phyloP scores from a whole-genome alignment of 768 basidiomycete species.

The Goffeauzyma gilvescens region DNA sequence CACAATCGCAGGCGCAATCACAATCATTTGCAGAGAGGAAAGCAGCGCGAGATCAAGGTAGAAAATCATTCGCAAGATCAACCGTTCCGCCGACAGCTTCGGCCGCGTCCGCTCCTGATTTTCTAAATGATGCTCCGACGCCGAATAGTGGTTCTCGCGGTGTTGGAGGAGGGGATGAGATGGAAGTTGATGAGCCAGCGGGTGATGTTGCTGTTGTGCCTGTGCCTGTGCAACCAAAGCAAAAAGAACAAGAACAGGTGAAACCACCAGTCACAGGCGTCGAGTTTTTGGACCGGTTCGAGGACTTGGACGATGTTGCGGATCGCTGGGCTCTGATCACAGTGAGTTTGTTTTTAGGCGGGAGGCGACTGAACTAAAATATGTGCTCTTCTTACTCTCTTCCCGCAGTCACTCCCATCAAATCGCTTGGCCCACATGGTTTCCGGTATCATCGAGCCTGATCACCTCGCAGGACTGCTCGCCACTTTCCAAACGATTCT shows the following conservation, averaged over 20 bases:
- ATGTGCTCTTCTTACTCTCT: neutral
- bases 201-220: no score
- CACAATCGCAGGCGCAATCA: neutral
- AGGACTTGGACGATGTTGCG: neutral
- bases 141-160: neutral
- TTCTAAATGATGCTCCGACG: neutral
- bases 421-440: neutral
- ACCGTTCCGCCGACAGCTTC: neutral
- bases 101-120: neutral
- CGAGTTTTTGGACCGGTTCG: conserved; percentile 5
- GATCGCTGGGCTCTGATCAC: conserved; percentile 2
- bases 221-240: neutral
- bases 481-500: no score
- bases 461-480: conserved; percentile 9
- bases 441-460: conserved; percentile 6
- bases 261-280: conserved; percentile 1
- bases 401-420: neutral
- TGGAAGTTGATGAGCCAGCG: neutral
- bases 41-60: neutral
- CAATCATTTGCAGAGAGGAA: neutral
- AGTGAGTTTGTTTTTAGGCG: neutral
- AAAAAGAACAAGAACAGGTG: neutral
- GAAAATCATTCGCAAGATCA: neutral
- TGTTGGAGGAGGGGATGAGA: no score
- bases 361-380: no score